Base-by-base conservation (phyloP, 768 basidiomycete species). In the Lenzites betulinus region DNA sequence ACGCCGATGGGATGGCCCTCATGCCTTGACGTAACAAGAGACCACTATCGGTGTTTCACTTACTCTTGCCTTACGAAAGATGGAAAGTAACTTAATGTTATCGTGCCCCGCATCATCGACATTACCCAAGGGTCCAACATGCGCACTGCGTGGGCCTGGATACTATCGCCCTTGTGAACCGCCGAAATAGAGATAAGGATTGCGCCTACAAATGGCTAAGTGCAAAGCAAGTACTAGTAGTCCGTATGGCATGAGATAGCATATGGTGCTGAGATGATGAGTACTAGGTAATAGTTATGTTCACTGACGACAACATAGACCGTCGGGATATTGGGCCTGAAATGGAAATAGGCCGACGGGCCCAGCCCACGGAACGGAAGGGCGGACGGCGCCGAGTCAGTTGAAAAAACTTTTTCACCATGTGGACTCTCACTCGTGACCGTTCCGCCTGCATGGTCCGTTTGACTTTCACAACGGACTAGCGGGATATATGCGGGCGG, bases 1-100 rank as follows among this genome's bases (percentile, higher is more conserved):
- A 80, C 63, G 65, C 63, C 26, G 87, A 89, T 68, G 80, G 81
- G 5, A 74, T 87, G 60, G 76, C 79, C 22, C 67, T 87, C 60
- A 81, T 87, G 80, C 79, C 79, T 63, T 69, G 59, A 64, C 63
- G 36, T 63, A 52, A 35, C 33, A 20, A 8, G 28, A 12, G 57
- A 2, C 5, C 22, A 43, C 30, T 39, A 43, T 18, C 43, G 12
- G 12, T 20, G 18, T 51, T 20, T 18, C 12, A n/a, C 6, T 41
- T 13, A 36, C 36, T 42, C 3, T 22, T 25, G 30, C 20, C 44
- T 41, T 53, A 20, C 30, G 30, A 11, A 33, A 33, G 30, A 33
- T 4, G 4, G 30, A 11, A 33, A 33, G 30, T 33, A 33, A 33
- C 30, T 4, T 33, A 5, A 4, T 33, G 30, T 33, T 33, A 33